phyloP scores from a whole-genome alignment of 208 protist genomes.

The Angomonas ambiguus region DNA sequence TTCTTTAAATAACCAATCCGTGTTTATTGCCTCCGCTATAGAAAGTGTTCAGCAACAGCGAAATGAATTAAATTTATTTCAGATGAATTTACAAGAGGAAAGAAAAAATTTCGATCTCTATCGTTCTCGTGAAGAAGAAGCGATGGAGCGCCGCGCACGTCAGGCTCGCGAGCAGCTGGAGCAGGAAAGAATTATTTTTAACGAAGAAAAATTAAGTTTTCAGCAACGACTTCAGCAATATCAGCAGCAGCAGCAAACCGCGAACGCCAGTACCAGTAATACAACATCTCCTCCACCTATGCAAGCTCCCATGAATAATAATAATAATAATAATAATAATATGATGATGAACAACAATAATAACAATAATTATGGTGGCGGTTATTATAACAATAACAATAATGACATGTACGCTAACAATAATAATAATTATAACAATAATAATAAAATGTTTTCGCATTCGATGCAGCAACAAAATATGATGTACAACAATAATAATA shows the following conservation, averaged over 20 bases:
- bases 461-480: background rate
- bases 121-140: conserved; percentile 33
- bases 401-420: background rate
- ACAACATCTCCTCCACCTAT: too few relatives aligned
- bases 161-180: background rate
- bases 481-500: background rate
- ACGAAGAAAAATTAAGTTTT: conserved; percentile 31
- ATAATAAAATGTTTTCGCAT: background rate
- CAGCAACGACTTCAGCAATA: conserved; percentile 26
- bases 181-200: background rate
- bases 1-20: too few relatives aligned
- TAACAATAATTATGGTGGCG: background rate
- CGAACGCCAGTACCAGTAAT: conserved; percentile 19
- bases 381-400: background rate
- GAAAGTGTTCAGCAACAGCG: too few relatives aligned
- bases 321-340: conserved; percentile 29
- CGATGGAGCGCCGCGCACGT: conserved; percentile 33
- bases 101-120: conserved; percentile 60
- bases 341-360: conserved; percentile 6
- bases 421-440: conserved; percentile 4
- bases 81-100: too few relatives aligned
- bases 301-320: conserved; percentile 25
- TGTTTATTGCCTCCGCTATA: too few relatives aligned
- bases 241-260: conserved; percentile 22
- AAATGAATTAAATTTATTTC: too few relatives aligned